Evolutionary conservation across 2,329 filamentous ascomycete species (phyloP), one percentile per base, ranked within the genome.

Genomic region (Botrytis squamosa): DNA sequence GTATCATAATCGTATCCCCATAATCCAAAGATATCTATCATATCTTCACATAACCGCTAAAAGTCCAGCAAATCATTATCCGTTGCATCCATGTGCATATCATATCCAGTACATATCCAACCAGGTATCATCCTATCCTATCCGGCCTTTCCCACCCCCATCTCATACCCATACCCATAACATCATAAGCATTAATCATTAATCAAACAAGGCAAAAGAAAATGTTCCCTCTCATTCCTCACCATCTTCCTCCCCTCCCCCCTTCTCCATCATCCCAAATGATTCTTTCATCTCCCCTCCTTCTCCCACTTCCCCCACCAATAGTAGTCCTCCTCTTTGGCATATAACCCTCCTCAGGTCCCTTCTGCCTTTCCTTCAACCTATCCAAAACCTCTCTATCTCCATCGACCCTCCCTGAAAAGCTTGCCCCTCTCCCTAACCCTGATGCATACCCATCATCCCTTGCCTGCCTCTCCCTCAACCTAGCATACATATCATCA

Each of bases 291-390:
- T 71, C 70, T 1, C 44, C 49, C 25, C 70, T 67, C 10, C n/a
- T n/a, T 42, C 70, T 16, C 29, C 63, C 33, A 36, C 38, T 38
- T 4, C 46, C 70, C 9, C 40, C 29, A 10, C 65, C 46, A 20
- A 52, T 38, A 20, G 70, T 72, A 42, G 42, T 57, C 38, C 70
- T 72, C 14, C 70, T 72, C 62, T 67, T 72, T 16, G 70, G 70
- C n/a, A 29, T 22, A 29, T 66, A 67, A 0, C 70, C 49, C 29
- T 57, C 70, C 49, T 72, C 70, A 20, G 62, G 62, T 5, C 55
- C 71, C 55, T 73, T 70, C 57, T 75, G 75, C 40, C 74, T 74
- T 63, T 77, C 74, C 46, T 66, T 77, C 70, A 77, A 63, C 36
- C 76, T 59, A 60, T 75, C 46, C 44, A 70, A 67, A 65, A 76